A percentile compares a stretch with the other conserved stretches of the same genome.
Conservation (phyloP, 1,284 basidiomycete species). For the Rhodotorula mucilaginosa region DNA sequence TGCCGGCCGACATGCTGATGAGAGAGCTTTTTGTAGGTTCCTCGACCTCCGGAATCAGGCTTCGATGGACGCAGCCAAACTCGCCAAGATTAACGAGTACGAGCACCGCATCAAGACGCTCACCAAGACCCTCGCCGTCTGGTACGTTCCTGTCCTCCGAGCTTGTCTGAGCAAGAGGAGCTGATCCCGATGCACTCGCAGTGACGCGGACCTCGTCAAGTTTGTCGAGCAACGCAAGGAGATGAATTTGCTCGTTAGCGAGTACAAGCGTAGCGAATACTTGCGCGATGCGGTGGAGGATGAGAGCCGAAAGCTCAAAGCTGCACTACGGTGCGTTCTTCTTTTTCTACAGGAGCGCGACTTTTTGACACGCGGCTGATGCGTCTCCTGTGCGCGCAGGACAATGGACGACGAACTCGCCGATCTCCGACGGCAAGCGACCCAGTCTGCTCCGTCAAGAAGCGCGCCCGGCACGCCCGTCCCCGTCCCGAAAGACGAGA, state of each 20-base stretch:
- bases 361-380: too few species aligned
- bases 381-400: neutral
- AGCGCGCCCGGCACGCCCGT: neutral
- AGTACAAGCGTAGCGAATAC: slow-evolving; percentile 33
- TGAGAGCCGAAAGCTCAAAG: slow-evolving; percentile 13
- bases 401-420: slow-evolving; percentile 9
- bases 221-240: slow-evolving; percentile 62
- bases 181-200: slow-evolving; percentile 43
- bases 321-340: slow-evolving; percentile 17
- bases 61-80: slow-evolving; percentile 30
- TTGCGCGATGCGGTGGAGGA: slow-evolving; percentile 26
- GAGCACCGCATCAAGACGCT: slow-evolving; percentile 61
- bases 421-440: neutral
- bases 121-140: slow-evolving; percentile 64
- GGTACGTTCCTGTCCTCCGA: slow-evolving; percentile 53
- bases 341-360: too few species aligned
- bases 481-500: neutral
- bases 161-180: too few species aligned
- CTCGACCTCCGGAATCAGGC: slow-evolving; percentile 37
- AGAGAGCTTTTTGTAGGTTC: slow-evolving; percentile 49
- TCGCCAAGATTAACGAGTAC: slow-evolving; percentile 34
- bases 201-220: slow-evolving; percentile 68
- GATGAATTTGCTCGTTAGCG: slow-evolving; percentile 31
- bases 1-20: neutral
- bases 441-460: neutral